Conservation (phyloP, 2,329 filamentous ascomycete species). For the Byssochlamys sp. region DNA sequence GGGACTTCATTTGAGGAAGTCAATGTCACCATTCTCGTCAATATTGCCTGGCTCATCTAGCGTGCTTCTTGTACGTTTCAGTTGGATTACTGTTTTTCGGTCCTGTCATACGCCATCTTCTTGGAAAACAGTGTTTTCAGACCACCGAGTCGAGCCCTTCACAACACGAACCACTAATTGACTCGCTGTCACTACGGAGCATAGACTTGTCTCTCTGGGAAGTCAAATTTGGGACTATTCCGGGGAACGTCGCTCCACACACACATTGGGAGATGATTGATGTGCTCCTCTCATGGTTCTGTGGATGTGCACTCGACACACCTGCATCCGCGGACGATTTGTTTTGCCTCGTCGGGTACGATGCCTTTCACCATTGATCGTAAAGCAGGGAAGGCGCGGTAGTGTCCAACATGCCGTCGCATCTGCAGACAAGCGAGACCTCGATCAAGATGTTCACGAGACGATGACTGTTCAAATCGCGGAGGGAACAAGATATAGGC, state of each 20-base stretch:
- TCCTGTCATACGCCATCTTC: conserved; percentile 3
- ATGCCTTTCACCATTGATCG: background rate
- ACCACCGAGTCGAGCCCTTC: conserved; percentile 3
- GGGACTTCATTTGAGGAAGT: conserved; percentile 23
- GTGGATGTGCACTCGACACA: background rate
- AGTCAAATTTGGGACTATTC: background rate
- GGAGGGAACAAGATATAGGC: background rate
- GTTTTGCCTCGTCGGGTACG: background rate
- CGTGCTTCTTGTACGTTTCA: conserved; percentile 24
- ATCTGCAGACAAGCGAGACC: background rate
- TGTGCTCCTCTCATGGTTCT: background rate
- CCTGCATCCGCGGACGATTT: background rate
- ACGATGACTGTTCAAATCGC: background rate
- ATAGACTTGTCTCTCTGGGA: background rate
- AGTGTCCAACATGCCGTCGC: background rate
- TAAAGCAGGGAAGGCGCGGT: background rate
- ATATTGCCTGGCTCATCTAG: conserved; percentile 30
- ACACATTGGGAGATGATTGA: background rate
- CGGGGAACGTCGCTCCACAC: background rate
- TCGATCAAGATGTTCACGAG: background rate
- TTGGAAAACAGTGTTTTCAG: conserved; percentile 5
- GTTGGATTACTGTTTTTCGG: conserved; percentile 18
- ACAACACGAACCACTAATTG: conserved; percentile 2
- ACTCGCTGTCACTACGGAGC: conserved; percentile 4
- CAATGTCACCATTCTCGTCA: conserved; percentile 24